Evolutionary conservation across 768 basidiomycete species (phyloP), one percentile per base, ranked within the genome.

Genomic region (Austroboletus festivus): DNA sequence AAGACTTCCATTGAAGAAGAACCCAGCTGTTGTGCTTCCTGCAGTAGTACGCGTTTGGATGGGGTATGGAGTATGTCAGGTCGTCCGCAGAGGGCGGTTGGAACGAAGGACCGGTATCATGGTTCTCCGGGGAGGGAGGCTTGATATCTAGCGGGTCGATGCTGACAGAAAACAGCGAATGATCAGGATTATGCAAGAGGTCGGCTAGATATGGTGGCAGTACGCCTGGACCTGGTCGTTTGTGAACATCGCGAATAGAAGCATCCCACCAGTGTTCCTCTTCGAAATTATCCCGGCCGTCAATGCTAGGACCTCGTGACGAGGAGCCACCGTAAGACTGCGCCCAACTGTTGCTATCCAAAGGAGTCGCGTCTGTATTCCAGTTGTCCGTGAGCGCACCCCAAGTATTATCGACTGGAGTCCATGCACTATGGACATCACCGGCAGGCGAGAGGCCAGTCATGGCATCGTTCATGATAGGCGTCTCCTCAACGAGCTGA

Each of bases 11-110:
- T 33, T 71, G 73, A 15, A 91, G 71, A 33, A 92, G 76, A 28
- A 89, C 79, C 89, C 89, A 93, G 6, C 85, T 84, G 55, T 91
- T 87, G 48, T 91, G 86, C 61, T 81, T 83, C 20, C 81, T 79
- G 60, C 89, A 92, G 61, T 86, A 93, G 62, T 88, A 88, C 13
- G 86, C 88, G 55, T 87, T 80, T 5, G 89, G 83, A 61, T 93
- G 89, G 12, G 90, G 89, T 24, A 88, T 74, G 24, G 88, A 76
- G 15, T 75, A 78, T n/a, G 75, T 77, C 6, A 84, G 71, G 56
- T 89, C 86, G 30, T 81, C 79, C 48, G 75, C 71, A n/a, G 81
- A 73, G 1, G 84, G 85, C 10, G 71, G 61, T 8, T 50, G 52
- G 42, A 58, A 57, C 23, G 57, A 38, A n/a, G 51, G 44, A 3